Evolutionary conservation across 768 basidiomycete species (phyloP).

Genomic region (Pleurotus tuber-regium): DNA sequence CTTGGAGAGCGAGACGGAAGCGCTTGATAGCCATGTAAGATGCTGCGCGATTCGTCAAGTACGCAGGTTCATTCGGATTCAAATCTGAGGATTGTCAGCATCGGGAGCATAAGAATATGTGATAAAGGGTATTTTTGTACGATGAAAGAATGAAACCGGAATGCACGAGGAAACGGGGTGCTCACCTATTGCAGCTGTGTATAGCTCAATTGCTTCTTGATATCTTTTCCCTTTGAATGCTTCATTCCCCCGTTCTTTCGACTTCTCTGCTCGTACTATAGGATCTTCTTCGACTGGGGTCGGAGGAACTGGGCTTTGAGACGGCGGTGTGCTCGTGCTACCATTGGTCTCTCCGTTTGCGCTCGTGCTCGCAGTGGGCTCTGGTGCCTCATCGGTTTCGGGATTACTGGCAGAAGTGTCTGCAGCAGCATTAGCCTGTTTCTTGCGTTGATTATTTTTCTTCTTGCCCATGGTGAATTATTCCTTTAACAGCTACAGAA

Average conservation of each 20-base stretch:
- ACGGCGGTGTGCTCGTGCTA: slow-evolving; percentile 17
- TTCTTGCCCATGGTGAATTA: slow-evolving; percentile 18
- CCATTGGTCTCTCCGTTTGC: neutral
- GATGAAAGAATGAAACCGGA: slow-evolving; percentile 10
- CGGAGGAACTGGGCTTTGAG: slow-evolving; percentile 17
- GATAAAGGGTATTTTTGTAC: neutral
- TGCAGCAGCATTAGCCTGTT: slow-evolving; percentile 12
- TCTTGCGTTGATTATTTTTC: slow-evolving; percentile 20
- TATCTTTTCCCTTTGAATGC: slow-evolving; percentile 69
- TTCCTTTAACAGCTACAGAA: slow-evolving; percentile 1
- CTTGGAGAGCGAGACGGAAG: slow-evolving; percentile 69
- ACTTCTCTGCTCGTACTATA: slow-evolving; percentile 50
- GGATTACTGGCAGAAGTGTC: slow-evolving; percentile 14
- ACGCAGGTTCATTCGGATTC: slow-evolving; percentile 66
- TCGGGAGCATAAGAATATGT: slow-evolving; percentile 8
- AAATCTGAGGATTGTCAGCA: slow-evolving; percentile 38
- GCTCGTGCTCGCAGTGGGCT: slow-evolving; percentile 1
- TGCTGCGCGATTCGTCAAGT: slow-evolving; percentile 84
- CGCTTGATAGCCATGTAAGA: slow-evolving; percentile 80
- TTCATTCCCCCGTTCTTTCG: slow-evolving; percentile 74
- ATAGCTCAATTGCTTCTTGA: slow-evolving; percentile 67
- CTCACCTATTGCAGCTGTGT: slow-evolving; percentile 74
- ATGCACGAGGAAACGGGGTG: too few species aligned
- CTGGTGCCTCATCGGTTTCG: neutral
- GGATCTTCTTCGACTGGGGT: slow-evolving; percentile 30